Evolutionary conservation across 805 yeast genomes (phyloP).

Genomic region (Saccharomyces jurei): DNA sequence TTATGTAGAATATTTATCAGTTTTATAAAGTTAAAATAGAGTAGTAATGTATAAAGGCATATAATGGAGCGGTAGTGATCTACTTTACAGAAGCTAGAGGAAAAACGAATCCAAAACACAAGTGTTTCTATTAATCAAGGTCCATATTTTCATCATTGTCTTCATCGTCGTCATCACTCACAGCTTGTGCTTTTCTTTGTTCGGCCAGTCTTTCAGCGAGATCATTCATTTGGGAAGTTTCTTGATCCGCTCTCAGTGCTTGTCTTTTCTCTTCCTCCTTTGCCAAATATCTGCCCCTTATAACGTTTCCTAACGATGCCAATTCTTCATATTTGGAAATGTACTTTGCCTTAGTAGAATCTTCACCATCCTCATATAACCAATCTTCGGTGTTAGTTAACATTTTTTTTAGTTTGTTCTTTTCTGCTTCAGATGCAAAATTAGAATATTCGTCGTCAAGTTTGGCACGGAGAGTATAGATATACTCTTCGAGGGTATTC

Average conservation of each 20-base stretch:
- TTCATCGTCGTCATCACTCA: slow-evolving; percentile 35
- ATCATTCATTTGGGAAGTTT: slow-evolving; percentile 74
- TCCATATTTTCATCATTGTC: slow-evolving; percentile 7
- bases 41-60: background rate
- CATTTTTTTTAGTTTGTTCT: slow-evolving; percentile 63
- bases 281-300: slow-evolving; percentile 89
- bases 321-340: slow-evolving; percentile 97
- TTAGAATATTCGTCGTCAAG: slow-evolving; percentile 82
- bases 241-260: slow-evolving; percentile 77
- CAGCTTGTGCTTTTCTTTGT: slow-evolving; percentile 51
- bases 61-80: background rate
- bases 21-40: background rate
- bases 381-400: slow-evolving; percentile 90
- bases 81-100: background rate
- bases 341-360: slow-evolving; percentile 91
- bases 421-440: slow-evolving; percentile 88
- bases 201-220: slow-evolving; percentile 81
- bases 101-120: background rate
- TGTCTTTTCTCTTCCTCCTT: slow-evolving; percentile 94
- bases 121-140: background rate
- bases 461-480: slow-evolving; percentile 94
- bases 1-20: background rate
- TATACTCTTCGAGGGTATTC: slow-evolving; percentile 97
- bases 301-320: slow-evolving; percentile 87
- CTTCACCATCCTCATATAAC: slow-evolving; percentile 97